These are phyloP conservation scores for Marchantia paleacea DNA, from an alignment of 225 moss, liverwort and hornwort species.

Conservation along the genomic window DNA sequence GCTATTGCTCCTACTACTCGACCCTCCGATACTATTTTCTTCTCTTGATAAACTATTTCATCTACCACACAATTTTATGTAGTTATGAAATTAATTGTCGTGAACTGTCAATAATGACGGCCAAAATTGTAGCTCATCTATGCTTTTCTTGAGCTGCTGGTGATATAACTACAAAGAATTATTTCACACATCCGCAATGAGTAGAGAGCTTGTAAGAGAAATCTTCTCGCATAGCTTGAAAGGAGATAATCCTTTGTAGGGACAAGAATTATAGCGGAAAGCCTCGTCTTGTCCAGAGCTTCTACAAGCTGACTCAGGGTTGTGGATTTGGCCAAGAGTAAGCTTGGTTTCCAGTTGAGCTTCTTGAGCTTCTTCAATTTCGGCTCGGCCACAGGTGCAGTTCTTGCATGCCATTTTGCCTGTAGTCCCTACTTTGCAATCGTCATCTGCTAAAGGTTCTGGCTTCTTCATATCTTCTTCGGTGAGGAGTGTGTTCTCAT, in stretches of 20 bases:
- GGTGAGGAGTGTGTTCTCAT: constrained; percentile 63
- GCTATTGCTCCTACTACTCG: no score
- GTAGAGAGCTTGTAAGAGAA: constrained; percentile 32
- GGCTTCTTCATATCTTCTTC: constrained; percentile 58
- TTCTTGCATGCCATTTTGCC: constrained; percentile 96
- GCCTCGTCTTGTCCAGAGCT: constrained; percentile 86
- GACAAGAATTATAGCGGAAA: constrained; percentile 88
- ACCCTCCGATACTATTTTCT: no score
- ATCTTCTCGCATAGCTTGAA: constrained; percentile 88
- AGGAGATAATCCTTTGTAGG: constrained; percentile 84
- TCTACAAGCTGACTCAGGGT: constrained; percentile 93
- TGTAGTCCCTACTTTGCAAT: constrained; percentile 63
- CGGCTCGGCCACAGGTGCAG: constrained; percentile 93
- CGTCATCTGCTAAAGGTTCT: constrained; percentile 47
- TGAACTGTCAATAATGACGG: constrained; percentile 5
- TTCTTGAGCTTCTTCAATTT: constrained; percentile 53
- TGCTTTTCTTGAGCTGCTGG: not conserved
- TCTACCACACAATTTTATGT: not conserved
- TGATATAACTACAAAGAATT: not conserved
- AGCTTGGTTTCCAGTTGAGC: constrained; percentile 60
- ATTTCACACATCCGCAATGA: constrained; percentile 37
- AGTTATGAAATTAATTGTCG: not conserved
- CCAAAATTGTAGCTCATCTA: constrained; percentile 33
- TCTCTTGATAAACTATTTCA: constrained; percentile 1
- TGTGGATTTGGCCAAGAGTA: constrained; percentile 64